Percentiles rank a stretch among this genome's conserved stretches.
These are phyloP conservation scores for Xanthoparmelia taractica DNA, from an alignment of 495 filamentous ascomycete genomes.

Conservation along the genomic window DNA sequence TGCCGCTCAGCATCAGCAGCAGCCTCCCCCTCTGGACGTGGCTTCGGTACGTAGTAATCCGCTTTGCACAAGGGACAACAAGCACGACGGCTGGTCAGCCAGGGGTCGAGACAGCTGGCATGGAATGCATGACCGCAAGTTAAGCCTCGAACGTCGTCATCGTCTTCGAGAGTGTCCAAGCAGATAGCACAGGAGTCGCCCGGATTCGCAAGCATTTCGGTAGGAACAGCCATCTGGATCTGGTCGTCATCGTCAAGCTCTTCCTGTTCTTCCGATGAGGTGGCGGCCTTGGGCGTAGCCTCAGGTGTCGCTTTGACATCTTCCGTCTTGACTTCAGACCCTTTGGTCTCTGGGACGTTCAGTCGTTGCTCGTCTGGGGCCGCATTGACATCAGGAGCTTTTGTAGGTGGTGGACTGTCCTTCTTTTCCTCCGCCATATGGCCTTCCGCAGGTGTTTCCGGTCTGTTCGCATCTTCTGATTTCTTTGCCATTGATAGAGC, in stretches of 20 bases:
- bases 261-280: constrained; percentile 38
- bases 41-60: constrained; percentile 90
- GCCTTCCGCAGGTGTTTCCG: constrained; percentile 16
- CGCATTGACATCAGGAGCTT: neutral
- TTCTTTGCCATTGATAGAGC: constrained; percentile 35
- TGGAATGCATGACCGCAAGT: constrained; percentile 97
- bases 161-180: constrained; percentile 84
- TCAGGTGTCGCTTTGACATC: constrained; percentile 6
- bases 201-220: constrained; percentile 74
- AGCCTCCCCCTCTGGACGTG: constrained; percentile 51
- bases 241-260: constrained; percentile 80
- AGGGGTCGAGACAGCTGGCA: constrained; percentile 86
- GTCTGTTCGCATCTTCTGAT: constrained; percentile 25
- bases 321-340: neutral
- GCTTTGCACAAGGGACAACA: constrained; percentile 97
- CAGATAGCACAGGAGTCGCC: constrained; percentile 97
- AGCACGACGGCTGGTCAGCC: constrained; percentile 85
- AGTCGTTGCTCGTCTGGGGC: constrained; percentile 20
- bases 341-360: neutral
- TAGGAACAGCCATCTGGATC: constrained; percentile 71
- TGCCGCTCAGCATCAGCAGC: constrained; percentile 29
- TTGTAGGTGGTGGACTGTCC: constrained; percentile 5
- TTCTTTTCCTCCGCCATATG: constrained; percentile 12
- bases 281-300: constrained; percentile 13
- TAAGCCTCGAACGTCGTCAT: constrained; percentile 89